Evolutionary conservation across 2,329 filamentous ascomycete genomes (phyloP).

Genomic region (Xylaria sp.): DNA sequence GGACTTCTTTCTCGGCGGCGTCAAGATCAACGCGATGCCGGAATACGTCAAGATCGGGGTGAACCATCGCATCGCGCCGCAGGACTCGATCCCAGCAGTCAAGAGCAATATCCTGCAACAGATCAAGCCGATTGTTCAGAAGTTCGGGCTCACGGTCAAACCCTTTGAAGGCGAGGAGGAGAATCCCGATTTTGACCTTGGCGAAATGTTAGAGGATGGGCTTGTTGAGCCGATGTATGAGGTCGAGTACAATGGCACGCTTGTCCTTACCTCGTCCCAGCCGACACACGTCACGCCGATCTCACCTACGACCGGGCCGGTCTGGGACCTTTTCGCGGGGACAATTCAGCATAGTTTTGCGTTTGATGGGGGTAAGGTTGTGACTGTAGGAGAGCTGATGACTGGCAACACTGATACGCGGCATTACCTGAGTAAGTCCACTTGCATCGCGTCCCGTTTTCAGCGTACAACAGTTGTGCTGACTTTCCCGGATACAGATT

Average conservation of each 20-base stretch:
- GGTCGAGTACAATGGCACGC: conserved; percentile 49
- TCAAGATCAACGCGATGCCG: conserved; percentile 64
- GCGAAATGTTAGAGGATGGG: conserved; percentile 29
- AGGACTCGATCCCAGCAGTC: conserved; percentile 54
- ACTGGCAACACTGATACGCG: conserved; percentile 47
- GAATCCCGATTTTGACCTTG: conserved; percentile 33
- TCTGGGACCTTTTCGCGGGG: conserved; percentile 43
- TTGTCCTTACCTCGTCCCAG: conserved; percentile 44
- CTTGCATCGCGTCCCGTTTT: too few relatives aligned
- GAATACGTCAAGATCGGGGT: conserved; percentile 58
- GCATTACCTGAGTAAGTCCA: conserved; percentile 36
- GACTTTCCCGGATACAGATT: conserved; percentile 29
- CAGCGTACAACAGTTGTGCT: too few relatives aligned
- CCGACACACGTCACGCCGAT: conserved; percentile 45
- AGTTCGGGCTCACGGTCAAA: conserved; percentile 54
- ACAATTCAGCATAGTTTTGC: conserved; percentile 45
- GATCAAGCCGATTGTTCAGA: conserved; percentile 52
- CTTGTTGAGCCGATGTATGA: conserved; percentile 42
- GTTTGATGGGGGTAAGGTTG: conserved; percentile 43
- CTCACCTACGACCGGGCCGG: conserved; percentile 42
- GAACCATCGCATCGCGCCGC: conserved; percentile 63
- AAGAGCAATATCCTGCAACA: conserved; percentile 53
- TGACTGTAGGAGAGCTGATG: conserved; percentile 46
- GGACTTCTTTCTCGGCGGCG: conserved; percentile 59
- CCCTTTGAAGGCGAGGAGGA: conserved; percentile 51